phyloP scores from a whole-genome alignment of 2,329 filamentous ascomycete genomes.

The Huntiella bhutanensis region DNA sequence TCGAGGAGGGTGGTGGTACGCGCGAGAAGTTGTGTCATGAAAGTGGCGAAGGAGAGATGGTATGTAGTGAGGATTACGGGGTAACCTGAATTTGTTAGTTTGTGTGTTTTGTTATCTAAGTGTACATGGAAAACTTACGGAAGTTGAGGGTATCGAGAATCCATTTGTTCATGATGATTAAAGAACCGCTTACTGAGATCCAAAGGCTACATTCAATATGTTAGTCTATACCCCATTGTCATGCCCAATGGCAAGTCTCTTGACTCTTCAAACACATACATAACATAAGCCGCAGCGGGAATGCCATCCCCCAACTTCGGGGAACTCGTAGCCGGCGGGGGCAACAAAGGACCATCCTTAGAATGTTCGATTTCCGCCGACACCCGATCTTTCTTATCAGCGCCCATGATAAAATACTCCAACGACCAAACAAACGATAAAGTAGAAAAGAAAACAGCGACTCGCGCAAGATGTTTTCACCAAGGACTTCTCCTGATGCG shows the following conservation, averaged over 20 bases:
- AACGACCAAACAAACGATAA: too few species aligned
- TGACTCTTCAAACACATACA: constrained; percentile 25
- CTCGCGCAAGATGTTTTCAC: too few species aligned
- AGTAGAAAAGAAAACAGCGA: too few species aligned
- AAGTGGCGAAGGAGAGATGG: constrained; percentile 79
- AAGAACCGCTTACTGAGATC: constrained; percentile 81
- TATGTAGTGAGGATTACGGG: constrained; percentile 83
- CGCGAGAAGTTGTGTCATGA: constrained; percentile 87
- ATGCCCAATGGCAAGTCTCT: too few species aligned
- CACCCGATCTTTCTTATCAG: constrained; percentile 63
- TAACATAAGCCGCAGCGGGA: constrained; percentile 73
- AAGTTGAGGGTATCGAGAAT: constrained; percentile 75
- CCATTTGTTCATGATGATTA: constrained; percentile 99
- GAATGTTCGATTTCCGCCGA: constrained; percentile 56
- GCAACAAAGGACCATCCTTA: constrained; percentile 18
- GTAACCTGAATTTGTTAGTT: constrained; percentile 32
- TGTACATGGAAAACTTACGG: constrained; percentile 21
- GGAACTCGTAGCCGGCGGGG: constrained; percentile 59
- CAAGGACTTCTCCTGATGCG: too few species aligned
- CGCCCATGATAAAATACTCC: constrained; percentile 17
- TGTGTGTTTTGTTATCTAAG: not conserved
- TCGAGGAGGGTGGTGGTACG: constrained; percentile 80
- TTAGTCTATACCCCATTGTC: too few species aligned
- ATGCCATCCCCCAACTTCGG: constrained; percentile 50
- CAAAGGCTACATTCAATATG: constrained; percentile 26